Evolutionary conservation across 179 eudicot genomes (phyloP), one percentile per base, ranked within the genome.

Genomic region (Spinacia oleracea): DNA sequence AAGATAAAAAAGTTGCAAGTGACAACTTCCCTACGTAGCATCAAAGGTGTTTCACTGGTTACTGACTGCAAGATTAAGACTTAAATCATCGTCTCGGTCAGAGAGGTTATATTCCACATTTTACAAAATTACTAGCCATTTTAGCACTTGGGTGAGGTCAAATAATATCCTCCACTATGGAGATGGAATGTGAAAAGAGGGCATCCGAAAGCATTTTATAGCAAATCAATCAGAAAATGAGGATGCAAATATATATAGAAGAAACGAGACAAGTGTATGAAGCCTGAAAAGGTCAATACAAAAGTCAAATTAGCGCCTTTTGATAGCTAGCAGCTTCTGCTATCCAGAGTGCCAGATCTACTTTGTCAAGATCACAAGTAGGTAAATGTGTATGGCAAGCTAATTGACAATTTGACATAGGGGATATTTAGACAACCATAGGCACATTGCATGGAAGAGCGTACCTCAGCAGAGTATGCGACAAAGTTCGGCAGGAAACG

Each of bases 391-490:
- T 15, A 56, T 46, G 25, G 9, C 21, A 51, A 45, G 34, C 40
- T 1, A 59, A 45, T 78, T 38, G 27, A 73, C 46, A 38, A 59
- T 31, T 78, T 38, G 27, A 73, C 46, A 38, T 51, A 5, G 42
- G 70, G 27, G 18, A 46, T 8, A 42, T 29, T 43, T 43, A 58
- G 7, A 45, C 40, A 50, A 71, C n/a, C 27, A 58, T 23, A 27
- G 43, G 18, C 21, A 76, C 64, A 38, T 53, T 48, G 35, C 58
- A 51, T 21, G 59, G 9, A 74, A 76, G 64, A 69, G 71, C 76
- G 64, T 90, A 91, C 96, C 96, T 91, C 90, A 21, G 88, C 84
- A 45, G 93, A 85, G 78, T 84, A 90, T 68, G 85, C 88, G 53
- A 16, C 48, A 70, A 91, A 91, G 73, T 83, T 89, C 25, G 96